These are phyloP conservation scores for Pseudoneurospora amorphoporcata DNA, from an alignment of 495 filamentous ascomycete species.

Conservation along the genomic window DNA sequence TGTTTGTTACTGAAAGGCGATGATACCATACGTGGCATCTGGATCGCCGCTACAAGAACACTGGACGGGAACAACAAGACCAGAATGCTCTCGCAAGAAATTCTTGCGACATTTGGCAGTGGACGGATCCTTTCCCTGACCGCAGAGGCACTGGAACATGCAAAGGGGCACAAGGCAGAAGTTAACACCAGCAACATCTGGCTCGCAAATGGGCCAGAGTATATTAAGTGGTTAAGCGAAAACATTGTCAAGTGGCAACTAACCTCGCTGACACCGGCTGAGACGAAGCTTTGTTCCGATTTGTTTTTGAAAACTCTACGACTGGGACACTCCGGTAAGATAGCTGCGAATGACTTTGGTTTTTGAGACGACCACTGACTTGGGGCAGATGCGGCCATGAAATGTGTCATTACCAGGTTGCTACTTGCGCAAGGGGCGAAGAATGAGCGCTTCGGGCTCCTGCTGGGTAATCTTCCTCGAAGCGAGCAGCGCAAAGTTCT, in stretches of 20 bases:
- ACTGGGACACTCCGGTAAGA: constrained; percentile 63
- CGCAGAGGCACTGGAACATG: constrained; percentile 62
- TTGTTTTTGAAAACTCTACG: constrained; percentile 56
- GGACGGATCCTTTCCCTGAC: constrained; percentile 61
- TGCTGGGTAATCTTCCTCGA: constrained; percentile 39
- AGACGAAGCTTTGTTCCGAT: constrained; percentile 45
- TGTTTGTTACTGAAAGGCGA: constrained; percentile 47
- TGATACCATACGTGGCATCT: constrained; percentile 44
- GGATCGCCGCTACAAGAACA: constrained; percentile 19
- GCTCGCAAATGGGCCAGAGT: constrained; percentile 56
- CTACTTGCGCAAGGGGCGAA: constrained; percentile 29
- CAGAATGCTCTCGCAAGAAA: constrained; percentile 26
- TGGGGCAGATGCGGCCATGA: constrained; percentile 44
- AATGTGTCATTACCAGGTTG: constrained; percentile 36
- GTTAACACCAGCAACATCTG: constrained; percentile 34
- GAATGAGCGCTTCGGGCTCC: constrained; percentile 21
- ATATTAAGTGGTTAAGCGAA: constrained; percentile 62
- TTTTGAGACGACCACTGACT: constrained; percentile 5
- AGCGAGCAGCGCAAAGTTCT: constrained; percentile 51
- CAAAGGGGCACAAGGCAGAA: constrained; percentile 17
- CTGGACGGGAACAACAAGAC: neutral
- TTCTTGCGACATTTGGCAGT: constrained; percentile 49
- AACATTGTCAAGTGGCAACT: constrained; percentile 48
- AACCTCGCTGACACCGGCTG: constrained; percentile 26
- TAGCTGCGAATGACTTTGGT: constrained; percentile 7